phyloP scores from a whole-genome alignment of 139 green algal species.

The Chlamydomonas schloesseri region DNA sequence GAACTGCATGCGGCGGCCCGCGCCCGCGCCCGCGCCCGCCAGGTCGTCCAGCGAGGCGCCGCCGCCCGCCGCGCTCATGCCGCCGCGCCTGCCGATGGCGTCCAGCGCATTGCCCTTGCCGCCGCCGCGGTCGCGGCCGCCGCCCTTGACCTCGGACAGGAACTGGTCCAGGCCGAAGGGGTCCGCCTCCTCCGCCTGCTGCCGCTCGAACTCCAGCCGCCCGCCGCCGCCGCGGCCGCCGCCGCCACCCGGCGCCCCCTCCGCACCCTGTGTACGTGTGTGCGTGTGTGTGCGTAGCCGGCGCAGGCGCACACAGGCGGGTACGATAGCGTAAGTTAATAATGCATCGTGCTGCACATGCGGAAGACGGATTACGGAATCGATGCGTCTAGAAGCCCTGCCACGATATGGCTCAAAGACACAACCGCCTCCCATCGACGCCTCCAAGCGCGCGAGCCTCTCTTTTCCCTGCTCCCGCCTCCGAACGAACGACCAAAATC shows the following conservation, averaged over 20 bases:
- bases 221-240: slow-evolving; percentile 49
- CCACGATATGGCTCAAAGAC: too few species aligned
- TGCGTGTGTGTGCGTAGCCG: too few species aligned
- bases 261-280: slow-evolving; percentile 21
- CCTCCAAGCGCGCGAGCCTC: too few species aligned
- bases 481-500: too few species aligned
- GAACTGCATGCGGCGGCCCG: slow-evolving; percentile 62
- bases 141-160: slow-evolving; percentile 75
- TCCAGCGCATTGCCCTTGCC: slow-evolving; percentile 65
- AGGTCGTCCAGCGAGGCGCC: slow-evolving; percentile 65
- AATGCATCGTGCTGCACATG: too few species aligned
- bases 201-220: slow-evolving; percentile 92
- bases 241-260: slow-evolving; percentile 25
- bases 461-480: too few species aligned
- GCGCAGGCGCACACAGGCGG: slow-evolving; percentile 10
- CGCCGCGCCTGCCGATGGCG: slow-evolving; percentile 70
- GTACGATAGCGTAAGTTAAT: too few species aligned
- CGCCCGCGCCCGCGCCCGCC: slow-evolving; percentile 46
- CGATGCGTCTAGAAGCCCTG: too few species aligned
- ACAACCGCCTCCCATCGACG: too few species aligned
- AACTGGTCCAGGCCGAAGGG: slow-evolving; percentile 97
- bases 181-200: slow-evolving; percentile 83
- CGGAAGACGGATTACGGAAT: too few species aligned
- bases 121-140: slow-evolving; percentile 53
- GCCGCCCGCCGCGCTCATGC: slow-evolving; percentile 80